A percentile compares a stretch with the other conserved stretches of the same genome.
Conservation (phyloP, 345 rosid species). For the Orychophragmus violaceus region DNA sequence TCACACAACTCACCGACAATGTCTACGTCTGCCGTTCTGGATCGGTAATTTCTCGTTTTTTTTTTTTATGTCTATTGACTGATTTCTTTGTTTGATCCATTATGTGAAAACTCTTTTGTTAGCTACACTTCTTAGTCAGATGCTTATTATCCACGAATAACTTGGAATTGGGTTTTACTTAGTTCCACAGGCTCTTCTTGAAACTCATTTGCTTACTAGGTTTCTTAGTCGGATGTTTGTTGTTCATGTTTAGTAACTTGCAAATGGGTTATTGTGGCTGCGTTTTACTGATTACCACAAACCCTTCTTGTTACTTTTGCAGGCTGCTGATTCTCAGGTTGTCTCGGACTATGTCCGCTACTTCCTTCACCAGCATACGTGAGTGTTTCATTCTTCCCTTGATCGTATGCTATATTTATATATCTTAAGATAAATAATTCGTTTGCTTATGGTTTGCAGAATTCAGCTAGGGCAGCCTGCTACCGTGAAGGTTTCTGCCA, state of each 20-base stretch:
- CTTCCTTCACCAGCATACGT: conserved; percentile 98
- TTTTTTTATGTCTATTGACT: no score
- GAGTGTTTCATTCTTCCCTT: conserved; percentile 30
- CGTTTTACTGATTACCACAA: background rate
- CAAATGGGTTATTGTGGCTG: background rate
- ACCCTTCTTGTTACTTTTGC: background rate
- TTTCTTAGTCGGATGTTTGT: background rate
- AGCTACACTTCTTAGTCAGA: no score
- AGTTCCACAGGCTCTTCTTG: background rate
- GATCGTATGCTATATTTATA: background rate
- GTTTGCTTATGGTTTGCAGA: conserved; percentile 35
- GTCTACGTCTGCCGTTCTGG: conserved; percentile 97
- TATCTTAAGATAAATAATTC: background rate
- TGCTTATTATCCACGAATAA: no score
- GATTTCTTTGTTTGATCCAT: no score
- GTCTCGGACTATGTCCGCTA: conserved; percentile 94
- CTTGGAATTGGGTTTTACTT: background rate
- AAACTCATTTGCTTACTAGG: background rate
- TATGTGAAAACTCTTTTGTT: background rate
- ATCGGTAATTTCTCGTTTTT: conserved; percentile 51
- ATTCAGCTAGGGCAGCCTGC: conserved; percentile 96
- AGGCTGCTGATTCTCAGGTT: conserved; percentile 99
- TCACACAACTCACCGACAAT: conserved; percentile 88
- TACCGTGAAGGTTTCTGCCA: conserved; percentile 96
- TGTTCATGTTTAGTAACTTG: background rate